These are phyloP conservation scores for Bromus sterilis DNA, from an alignment of 176 grass and related monocot genomes.

Conservation along the genomic window DNA sequence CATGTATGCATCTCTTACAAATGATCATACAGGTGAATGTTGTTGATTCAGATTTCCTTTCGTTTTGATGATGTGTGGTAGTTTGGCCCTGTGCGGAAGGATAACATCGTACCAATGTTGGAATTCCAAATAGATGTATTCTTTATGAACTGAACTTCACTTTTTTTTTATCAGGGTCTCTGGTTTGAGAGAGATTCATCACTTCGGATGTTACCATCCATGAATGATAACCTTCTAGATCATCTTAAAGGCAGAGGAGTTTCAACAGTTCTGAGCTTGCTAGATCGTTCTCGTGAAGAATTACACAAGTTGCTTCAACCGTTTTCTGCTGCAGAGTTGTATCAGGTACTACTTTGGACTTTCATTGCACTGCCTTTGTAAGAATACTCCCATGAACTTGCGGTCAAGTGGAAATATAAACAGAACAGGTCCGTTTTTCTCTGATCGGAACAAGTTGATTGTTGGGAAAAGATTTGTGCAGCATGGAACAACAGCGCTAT, in stretches of 20 bases:
- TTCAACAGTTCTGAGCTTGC: conserved; percentile 38
- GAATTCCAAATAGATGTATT: conserved; percentile 7
- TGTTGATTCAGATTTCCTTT: conserved; percentile 16
- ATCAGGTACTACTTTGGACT: conserved; percentile 50
- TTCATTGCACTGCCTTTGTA: conserved; percentile 3
- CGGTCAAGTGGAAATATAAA: conserved; percentile 2
- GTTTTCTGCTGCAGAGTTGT: conserved; percentile 48
- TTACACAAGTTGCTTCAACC: conserved; percentile 56
- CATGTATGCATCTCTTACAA: conserved; percentile 94
- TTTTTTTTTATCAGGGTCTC: conserved; percentile 51
- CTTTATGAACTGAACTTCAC: not conserved
- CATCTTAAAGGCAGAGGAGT: conserved; percentile 66
- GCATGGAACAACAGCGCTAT: not conserved
- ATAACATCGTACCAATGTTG: not conserved
- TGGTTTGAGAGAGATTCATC: conserved; percentile 93
- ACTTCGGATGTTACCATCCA: conserved; percentile 84
- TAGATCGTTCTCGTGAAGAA: conserved; percentile 59
- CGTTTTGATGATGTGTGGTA: not conserved
- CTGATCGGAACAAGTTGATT: not conserved
- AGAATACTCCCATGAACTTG: not conserved
- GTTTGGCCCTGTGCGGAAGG: not conserved
- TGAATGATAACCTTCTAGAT: conserved; percentile 65
- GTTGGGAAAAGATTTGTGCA: too few species aligned
- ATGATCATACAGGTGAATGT: conserved; percentile 92
- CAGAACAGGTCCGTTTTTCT: not conserved